A percentile compares a stretch with the other conserved stretches of the same genome.
Evolutionary conservation across 2,329 filamentous ascomycete genomes (phyloP).

Genomic region (Colletotrichum filicis): DNA sequence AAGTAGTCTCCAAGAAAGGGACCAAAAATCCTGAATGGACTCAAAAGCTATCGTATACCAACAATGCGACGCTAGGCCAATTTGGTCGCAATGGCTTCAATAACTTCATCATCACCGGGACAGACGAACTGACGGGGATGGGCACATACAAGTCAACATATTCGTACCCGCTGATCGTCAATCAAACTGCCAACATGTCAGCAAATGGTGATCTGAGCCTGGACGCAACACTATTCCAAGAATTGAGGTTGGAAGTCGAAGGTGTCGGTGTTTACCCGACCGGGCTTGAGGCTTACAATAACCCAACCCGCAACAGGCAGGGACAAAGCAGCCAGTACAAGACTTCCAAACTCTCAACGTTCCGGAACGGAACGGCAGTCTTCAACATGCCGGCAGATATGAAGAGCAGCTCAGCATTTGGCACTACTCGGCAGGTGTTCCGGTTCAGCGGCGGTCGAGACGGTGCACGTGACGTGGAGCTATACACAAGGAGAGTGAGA

Average conservation of each 20-base stretch:
- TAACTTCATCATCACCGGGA: conserved; percentile 44
- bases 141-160: conserved; percentile 54
- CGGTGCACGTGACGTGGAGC: conserved; percentile 43
- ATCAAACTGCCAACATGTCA: conserved; percentile 58
- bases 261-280: conserved; percentile 63
- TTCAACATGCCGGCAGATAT: conserved; percentile 61
- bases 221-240: conserved; percentile 54
- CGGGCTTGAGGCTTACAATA: conserved; percentile 67
- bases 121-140: conserved; percentile 39
- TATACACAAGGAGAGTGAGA: conserved; percentile 68
- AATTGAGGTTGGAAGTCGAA: conserved; percentile 48
- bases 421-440: conserved; percentile 67
- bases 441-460: conserved; percentile 58
- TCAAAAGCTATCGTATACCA: conserved; percentile 66
- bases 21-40: conserved; percentile 59
- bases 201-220: conserved; percentile 58
- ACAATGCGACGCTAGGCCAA: conserved; percentile 53
- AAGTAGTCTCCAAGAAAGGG: conserved; percentile 60
- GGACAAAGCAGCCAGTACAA: conserved; percentile 21
- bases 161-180: conserved; percentile 70
- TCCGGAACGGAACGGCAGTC: conserved; percentile 66
- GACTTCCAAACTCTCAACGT: conserved; percentile 55
- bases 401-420: conserved; percentile 61
- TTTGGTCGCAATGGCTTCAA: conserved; percentile 41
- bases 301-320: conserved; percentile 38